Conservation (phyloP, 306 rosid species). For the Gastrolobium bilobum region DNA sequence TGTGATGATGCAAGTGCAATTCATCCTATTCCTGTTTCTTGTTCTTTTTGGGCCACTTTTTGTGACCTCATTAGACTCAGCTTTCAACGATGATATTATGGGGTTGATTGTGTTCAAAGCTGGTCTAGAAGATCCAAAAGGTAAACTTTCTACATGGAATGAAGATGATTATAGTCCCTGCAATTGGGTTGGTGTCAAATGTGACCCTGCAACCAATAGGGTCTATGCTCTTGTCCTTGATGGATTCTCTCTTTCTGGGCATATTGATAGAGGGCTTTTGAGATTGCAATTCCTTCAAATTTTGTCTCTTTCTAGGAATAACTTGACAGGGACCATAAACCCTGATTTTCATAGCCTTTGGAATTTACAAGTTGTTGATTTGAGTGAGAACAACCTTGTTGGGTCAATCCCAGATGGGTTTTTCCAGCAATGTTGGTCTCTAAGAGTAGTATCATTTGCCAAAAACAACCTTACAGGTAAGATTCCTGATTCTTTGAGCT, state of each 20-base stretch:
- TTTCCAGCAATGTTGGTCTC: slow-evolving; percentile 85
- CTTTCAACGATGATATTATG: slow-evolving; percentile 86
- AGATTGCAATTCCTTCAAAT: slow-evolving; percentile 74
- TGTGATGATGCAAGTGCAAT: slow-evolving; percentile 64
- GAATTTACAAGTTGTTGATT: slow-evolving; percentile 69
- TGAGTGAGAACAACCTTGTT: slow-evolving; percentile 74
- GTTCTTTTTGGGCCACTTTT: slow-evolving; percentile 55
- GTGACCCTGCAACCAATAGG: slow-evolving; percentile 70
- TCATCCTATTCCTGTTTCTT: slow-evolving; percentile 50
- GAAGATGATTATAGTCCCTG: slow-evolving; percentile 85
- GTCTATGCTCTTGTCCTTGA: slow-evolving; percentile 79
- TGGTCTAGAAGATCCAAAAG: slow-evolving; percentile 75
- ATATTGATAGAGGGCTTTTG: slow-evolving; percentile 75
- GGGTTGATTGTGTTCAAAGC: slow-evolving; percentile 91
- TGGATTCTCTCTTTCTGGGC: slow-evolving; percentile 88
- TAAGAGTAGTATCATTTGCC: slow-evolving; percentile 75
- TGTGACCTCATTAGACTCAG: slow-evolving; percentile 58
- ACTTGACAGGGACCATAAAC: slow-evolving; percentile 80
- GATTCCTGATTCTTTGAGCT: slow-evolving; percentile 83
- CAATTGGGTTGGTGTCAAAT: slow-evolving; percentile 82
- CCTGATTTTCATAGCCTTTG: slow-evolving; percentile 75
- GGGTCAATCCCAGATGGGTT: slow-evolving; percentile 74
- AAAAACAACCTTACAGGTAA: slow-evolving; percentile 73
- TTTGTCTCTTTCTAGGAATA: slow-evolving; percentile 78
- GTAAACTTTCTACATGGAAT: slow-evolving; percentile 77